Evolutionary conservation across 2,329 filamentous ascomycete species (phyloP), one percentile per base, ranked within the genome.

Genomic region (Cordyceps farinosa): DNA sequence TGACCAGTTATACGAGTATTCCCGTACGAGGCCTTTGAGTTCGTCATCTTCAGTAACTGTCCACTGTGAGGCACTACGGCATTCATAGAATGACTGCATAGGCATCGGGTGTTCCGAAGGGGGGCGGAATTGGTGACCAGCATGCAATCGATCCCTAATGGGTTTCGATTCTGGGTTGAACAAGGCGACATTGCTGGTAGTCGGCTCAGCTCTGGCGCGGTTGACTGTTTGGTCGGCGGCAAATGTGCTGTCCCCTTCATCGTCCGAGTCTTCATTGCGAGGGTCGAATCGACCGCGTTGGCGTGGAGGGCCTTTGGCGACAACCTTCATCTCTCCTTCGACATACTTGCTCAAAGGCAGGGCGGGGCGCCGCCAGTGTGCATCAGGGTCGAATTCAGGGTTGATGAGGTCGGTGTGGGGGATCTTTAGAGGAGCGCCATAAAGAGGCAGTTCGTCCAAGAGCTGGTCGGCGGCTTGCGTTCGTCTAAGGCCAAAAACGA

Each of bases 1-100:
- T 3, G 92, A 96, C 95, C 95, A 99, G 70, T 99, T 99, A 79
- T 97, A 98, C 0, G 92, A 92, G 71, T 95, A 96, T 66, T 98
- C 92, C 69, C 92, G 90, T 22, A 97, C 95, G 47, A 96, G 82
- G 52, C 83, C 84, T 61, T 91, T 88, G 7, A 99, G 81, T 74
- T 96, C 92, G 69, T 98, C 93, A 68, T 99, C 95, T 73, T 99
- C 95, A 3, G 89, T 82, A 72, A 87, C 84, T 0, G 92, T 91
- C 95, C 95, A 99, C 71, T 97, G 92, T 3, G 95, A 98, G 2
- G 92, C 88, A 60, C 84, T 87, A 45, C 95, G 85, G 66, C 86
- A 89, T 74, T 99, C 94, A 71, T 96, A 98, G 77, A 98, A 99
- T 59, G 84, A 87, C 68, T 94, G 90, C 1, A 89, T 85, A 1